Conservation (phyloP, 1,139 yeast species). For the Saccharomyces hybrid region DNA sequence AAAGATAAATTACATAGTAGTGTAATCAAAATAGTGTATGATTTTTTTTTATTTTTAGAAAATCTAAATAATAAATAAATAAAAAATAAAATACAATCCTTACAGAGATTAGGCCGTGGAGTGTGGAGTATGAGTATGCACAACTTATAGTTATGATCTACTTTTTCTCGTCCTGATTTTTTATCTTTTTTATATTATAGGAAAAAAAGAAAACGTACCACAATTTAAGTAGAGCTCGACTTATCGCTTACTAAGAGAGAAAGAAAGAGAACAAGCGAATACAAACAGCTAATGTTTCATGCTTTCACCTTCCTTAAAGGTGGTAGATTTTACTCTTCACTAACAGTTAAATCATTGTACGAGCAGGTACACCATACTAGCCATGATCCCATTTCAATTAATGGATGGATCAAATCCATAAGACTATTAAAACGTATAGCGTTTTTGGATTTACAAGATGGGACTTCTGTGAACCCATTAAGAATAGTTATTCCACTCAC, state of each 20-base stretch:
- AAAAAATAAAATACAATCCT: not conserved
- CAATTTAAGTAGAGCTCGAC: not conserved
- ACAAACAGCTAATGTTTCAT: not conserved
- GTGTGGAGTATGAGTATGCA: not conserved
- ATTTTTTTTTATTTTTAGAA: not conserved
- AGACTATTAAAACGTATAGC: conserved; percentile 68
- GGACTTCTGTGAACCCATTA: conserved; percentile 49
- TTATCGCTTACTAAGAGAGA: not conserved
- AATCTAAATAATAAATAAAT: not conserved
- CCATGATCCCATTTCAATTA: conserved; percentile 12
- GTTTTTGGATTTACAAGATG: conserved; percentile 75
- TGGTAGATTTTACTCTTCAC: conserved; percentile 4
- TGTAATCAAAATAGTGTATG: not conserved
- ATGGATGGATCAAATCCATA: conserved; percentile 72
- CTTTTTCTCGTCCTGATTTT: not conserved
- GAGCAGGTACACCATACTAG: conserved; percentile 7
- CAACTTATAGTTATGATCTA: not conserved
- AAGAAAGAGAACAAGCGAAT: not conserved
- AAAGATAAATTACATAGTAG: not conserved
- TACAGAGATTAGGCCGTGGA: not conserved
- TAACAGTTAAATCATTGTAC: conserved; percentile 12
- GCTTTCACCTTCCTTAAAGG: not conserved
- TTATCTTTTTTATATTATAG: not conserved
- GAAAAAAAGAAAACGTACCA: not conserved
- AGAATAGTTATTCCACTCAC: conserved; percentile 49